Evolutionary conservation across 768 basidiomycete genomes (phyloP).

Genomic region (Phallus indusiatus): DNA sequence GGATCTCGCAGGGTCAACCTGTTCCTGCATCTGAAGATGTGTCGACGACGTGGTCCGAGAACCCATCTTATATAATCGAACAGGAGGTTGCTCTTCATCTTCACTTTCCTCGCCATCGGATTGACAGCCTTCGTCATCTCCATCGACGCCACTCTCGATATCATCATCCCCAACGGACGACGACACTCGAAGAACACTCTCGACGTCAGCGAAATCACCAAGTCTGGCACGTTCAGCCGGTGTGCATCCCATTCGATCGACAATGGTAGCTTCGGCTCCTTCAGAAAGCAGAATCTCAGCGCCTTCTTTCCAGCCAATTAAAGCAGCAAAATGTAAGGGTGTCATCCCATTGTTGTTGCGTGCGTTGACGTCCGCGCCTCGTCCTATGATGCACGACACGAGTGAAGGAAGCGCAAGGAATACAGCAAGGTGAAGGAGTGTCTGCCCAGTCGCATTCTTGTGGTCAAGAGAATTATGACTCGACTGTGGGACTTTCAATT

Average conservation of each 20-base stretch:
- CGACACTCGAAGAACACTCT: neutral
- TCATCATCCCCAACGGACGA: conserved; percentile 11
- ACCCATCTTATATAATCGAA: conserved; percentile 21
- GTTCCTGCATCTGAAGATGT: neutral
- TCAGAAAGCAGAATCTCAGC: conserved; percentile 59
- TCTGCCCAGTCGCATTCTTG: conserved; percentile 65
- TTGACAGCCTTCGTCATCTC: conserved; percentile 52
- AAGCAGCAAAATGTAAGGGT: conserved; percentile 75
- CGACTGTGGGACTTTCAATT: conserved; percentile 32
- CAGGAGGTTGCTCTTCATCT: conserved; percentile 24
- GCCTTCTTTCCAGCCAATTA: conserved; percentile 56
- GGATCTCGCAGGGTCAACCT: neutral
- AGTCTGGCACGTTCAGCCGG: conserved; percentile 48
- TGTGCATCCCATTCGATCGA: conserved; percentile 61
- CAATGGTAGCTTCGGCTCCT: conserved; percentile 73
- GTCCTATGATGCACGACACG: conserved; percentile 59
- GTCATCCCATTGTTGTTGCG: conserved; percentile 89
- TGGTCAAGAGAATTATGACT: conserved; percentile 57
- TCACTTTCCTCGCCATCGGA: conserved; percentile 66
- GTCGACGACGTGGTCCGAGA: conserved; percentile 5
- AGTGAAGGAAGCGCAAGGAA: conserved; percentile 70
- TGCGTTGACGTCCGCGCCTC: conserved; percentile 67
- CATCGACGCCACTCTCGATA: conserved; percentile 22
- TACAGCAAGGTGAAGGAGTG: conserved; percentile 78
- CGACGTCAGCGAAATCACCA: conserved; percentile 35